phyloP scores from a whole-genome alignment of 306 rosid species.

The Dalbergia cultrata region DNA sequence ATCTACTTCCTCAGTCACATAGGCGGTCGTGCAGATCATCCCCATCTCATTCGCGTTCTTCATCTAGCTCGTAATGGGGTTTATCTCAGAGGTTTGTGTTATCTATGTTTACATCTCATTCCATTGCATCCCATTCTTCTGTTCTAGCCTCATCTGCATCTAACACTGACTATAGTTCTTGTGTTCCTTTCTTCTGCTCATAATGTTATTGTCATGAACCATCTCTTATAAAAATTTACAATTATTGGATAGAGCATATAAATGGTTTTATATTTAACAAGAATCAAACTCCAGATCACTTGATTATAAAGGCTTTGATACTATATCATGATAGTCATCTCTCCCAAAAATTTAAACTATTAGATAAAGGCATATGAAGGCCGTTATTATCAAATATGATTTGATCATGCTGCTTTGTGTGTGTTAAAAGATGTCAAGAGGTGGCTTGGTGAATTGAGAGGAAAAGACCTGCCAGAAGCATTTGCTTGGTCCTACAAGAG shows the following conservation, averaged over 20 bases:
- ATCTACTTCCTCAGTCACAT: conserved; percentile 71
- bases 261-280: too few relatives aligned
- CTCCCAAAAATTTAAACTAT: too few relatives aligned
- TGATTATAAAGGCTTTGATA: too few relatives aligned
- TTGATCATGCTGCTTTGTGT: conserved; percentile 14
- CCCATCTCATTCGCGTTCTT: conserved; percentile 85
- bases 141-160: conserved; percentile 1
- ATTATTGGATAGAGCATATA: too few relatives aligned
- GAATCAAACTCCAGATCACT: too few relatives aligned
- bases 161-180: neutral
- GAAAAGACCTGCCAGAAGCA: conserved; percentile 71
- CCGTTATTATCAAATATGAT: neutral
- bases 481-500: conserved; percentile 91
- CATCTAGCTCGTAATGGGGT: conserved; percentile 73
- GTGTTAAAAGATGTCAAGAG: conserved; percentile 71
- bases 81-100: conserved; percentile 70
- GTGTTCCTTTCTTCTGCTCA: neutral
- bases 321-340: too few relatives aligned
- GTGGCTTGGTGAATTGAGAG: conserved; percentile 83
- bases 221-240: too few relatives aligned
- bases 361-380: too few relatives aligned
- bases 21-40: conserved; percentile 74
- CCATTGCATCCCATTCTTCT: neutral
- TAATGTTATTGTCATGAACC: neutral
- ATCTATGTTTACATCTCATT: neutral